Percentiles rank a stretch among this genome's conserved stretches.
Conservation (phyloP, 2,329 filamentous ascomycete species). For the Penicillium psychrosexuale region DNA sequence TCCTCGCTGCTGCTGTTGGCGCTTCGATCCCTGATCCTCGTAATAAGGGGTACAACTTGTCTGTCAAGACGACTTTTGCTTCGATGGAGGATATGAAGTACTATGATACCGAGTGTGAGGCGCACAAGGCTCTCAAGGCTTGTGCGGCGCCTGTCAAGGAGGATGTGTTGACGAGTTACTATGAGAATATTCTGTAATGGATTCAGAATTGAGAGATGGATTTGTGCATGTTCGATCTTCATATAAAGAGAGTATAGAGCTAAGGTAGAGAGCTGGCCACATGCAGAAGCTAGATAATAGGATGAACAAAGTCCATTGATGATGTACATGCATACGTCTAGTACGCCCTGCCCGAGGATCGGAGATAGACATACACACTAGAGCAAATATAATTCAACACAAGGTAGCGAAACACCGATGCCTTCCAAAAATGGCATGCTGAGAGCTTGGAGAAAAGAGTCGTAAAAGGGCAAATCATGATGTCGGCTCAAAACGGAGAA, state of each 20-base stretch:
- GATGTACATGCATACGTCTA: constrained; percentile 29
- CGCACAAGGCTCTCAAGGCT: constrained; percentile 51
- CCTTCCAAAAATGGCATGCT: constrained; percentile 16
- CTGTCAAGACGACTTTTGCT: constrained; percentile 62
- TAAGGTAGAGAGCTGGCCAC: background rate
- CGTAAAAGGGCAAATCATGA: constrained; percentile 10
- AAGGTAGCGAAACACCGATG: constrained; percentile 14
- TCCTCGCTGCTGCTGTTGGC: constrained; percentile 57
- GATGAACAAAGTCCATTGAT: constrained; percentile 14
- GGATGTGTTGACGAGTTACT: constrained; percentile 39
- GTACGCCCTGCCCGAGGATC: constrained; percentile 10
- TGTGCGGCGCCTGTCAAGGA: constrained; percentile 32
- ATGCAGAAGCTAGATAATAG: background rate
- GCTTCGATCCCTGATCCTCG: constrained; percentile 57
- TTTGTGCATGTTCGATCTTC: background rate
- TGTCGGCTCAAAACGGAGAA: constrained; percentile 4
- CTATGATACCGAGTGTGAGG: constrained; percentile 61
- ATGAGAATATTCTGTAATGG: constrained; percentile 35
- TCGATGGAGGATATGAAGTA: constrained; percentile 66
- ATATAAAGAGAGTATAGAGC: background rate
- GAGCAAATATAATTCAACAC: constrained; percentile 4
- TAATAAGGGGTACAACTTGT: constrained; percentile 63
- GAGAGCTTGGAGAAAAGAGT: constrained; percentile 8
- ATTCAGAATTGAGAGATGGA: background rate
- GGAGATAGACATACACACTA: constrained; percentile 9